Evolutionary conservation across 2,329 filamentous ascomycete genomes (phyloP), one percentile per base, ranked within the genome.

Genomic region (Bipolaris oryzae): DNA sequence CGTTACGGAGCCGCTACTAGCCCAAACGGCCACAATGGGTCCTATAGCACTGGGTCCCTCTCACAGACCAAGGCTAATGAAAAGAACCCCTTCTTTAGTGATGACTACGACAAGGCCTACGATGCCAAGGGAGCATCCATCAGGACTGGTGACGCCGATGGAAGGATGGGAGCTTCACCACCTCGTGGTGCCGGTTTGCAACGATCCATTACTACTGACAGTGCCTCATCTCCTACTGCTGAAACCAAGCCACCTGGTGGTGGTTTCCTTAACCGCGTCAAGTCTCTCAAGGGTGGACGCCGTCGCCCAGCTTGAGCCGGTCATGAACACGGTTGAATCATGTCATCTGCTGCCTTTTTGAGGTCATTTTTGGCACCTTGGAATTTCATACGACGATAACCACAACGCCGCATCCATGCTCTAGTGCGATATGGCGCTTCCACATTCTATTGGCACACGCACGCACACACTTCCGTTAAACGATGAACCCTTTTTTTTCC

Each of bases 61-160:
- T 55, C 57, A 15, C 64, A 62, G 61, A 72, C 44, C 60, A 78
- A 62, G 71, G 76, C 51, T 67, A 78, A 64, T 6, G 80, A 81
- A 64, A 80, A 80, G 57, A 96, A 94, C 74, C 91, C 92, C 0
- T 96, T 96, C 80, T 93, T 92, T 74, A 84, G 86, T 49, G 65
- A 69, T 44, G 92, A 97, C 61, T 96, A 90, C 64, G 85, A 89
- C 63, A 80, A 82, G 46, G 86, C 85, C 11, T 88, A 87, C 68
- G 85, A 88, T 47, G 85, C 78, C 72, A 89, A 89, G 74, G 84
- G 84, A 18, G 81, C 83, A 31, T 80, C 80, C 50, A 86, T 89
- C 68, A 81, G 76, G 52, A 77, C 80, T 58, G 79, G 79, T 20
- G 82, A 85, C 25, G 15, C 61, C 9, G 66, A 66, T 18, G 61